Conservation (phyloP, 805 yeast species). For the Barnettozyma pratensis region DNA sequence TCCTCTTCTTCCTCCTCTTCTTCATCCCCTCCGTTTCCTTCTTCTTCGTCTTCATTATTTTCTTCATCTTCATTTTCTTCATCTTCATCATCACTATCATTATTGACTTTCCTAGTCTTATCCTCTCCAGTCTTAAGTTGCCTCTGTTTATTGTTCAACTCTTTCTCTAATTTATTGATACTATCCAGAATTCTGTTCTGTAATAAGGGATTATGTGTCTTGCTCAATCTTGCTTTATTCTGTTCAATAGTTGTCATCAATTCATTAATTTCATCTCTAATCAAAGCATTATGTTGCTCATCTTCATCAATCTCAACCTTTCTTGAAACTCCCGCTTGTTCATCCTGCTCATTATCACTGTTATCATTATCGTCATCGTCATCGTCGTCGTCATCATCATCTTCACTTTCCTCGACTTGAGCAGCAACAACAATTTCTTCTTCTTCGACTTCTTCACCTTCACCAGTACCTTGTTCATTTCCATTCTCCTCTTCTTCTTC, state of each 20-base stretch:
- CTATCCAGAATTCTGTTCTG: slow-evolving; percentile 81
- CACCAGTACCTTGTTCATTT: slow-evolving; percentile 23
- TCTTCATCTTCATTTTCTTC: slow-evolving; percentile 30
- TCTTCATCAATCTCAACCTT: slow-evolving; percentile 42
- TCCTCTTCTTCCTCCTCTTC: slow-evolving; percentile 27
- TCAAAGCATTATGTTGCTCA: slow-evolving; percentile 62
- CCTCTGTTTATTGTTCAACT: slow-evolving; percentile 72
- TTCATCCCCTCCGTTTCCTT: slow-evolving; percentile 29
- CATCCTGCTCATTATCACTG: slow-evolving; percentile 52
- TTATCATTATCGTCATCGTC: slow-evolving; percentile 43
- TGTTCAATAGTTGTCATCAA: slow-evolving; percentile 71
- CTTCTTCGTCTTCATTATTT: slow-evolving; percentile 27
- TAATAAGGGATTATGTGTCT: slow-evolving; percentile 79
- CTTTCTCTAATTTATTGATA: slow-evolving; percentile 70
- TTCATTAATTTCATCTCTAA: slow-evolving; percentile 83
- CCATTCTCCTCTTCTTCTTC: slow-evolving; percentile 16
- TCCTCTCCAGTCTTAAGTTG: slow-evolving; percentile 45
- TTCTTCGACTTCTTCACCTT: slow-evolving; percentile 21
- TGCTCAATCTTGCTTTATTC: slow-evolving; percentile 65
- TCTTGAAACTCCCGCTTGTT: slow-evolving; percentile 43
- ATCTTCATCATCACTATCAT: slow-evolving; percentile 27
- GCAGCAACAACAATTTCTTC: slow-evolving; percentile 24
- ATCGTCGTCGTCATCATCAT: slow-evolving; percentile 23
- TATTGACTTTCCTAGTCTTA: slow-evolving; percentile 18
- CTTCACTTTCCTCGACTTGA: slow-evolving; percentile 33